Evolutionary conservation across 1,284 basidiomycete species (phyloP).

Genomic region (Trichosporon sp.): DNA sequence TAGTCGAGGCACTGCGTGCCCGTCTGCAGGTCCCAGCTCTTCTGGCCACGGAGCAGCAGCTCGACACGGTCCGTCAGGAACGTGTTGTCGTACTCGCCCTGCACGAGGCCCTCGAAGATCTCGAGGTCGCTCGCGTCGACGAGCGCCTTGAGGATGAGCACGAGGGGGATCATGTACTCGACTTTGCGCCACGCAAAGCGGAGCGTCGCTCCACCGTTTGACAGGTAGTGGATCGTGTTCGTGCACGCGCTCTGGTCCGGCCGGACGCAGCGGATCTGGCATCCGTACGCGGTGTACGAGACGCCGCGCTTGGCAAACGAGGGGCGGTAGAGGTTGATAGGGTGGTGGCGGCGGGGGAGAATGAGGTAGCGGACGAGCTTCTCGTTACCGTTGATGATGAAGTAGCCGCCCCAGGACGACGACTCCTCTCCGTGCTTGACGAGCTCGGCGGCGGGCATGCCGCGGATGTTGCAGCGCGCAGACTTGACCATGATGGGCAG

Average conservation of each 20-base stretch:
- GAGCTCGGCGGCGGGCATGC: slow-evolving; percentile 78
- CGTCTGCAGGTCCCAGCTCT: slow-evolving; percentile 81
- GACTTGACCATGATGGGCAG: slow-evolving; percentile 98
- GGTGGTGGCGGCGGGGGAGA: slow-evolving; percentile 64
- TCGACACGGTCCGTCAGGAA: slow-evolving; percentile 98
- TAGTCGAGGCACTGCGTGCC: slow-evolving; percentile 93
- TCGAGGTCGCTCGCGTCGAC: slow-evolving; percentile 94
- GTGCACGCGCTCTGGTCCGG: slow-evolving; percentile 87
- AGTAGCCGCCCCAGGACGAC: slow-evolving; percentile 98
- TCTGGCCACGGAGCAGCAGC: slow-evolving; percentile 94
- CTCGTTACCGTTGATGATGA: slow-evolving; percentile 98
- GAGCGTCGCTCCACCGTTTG: slow-evolving; percentile 91
- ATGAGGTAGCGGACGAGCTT: slow-evolving; percentile 89
- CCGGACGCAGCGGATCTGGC: slow-evolving; percentile 91
- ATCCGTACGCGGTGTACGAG: slow-evolving; percentile 89
- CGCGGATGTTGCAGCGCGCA: slow-evolving; percentile 84
- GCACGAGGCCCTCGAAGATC: slow-evolving; percentile 95
- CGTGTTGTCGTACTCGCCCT: slow-evolving; percentile 95
- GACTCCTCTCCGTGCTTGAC: slow-evolving; percentile 91
- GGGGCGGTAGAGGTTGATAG: slow-evolving; percentile 73
- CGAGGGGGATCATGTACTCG: slow-evolving; percentile 97
- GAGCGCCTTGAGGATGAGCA: slow-evolving; percentile 93
- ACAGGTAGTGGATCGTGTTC: slow-evolving; percentile 94
- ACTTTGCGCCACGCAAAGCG: slow-evolving; percentile 97
- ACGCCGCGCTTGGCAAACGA: slow-evolving; percentile 87